Conservation (phyloP, 768 basidiomycete species). For the Termitomyces sp. region DNA sequence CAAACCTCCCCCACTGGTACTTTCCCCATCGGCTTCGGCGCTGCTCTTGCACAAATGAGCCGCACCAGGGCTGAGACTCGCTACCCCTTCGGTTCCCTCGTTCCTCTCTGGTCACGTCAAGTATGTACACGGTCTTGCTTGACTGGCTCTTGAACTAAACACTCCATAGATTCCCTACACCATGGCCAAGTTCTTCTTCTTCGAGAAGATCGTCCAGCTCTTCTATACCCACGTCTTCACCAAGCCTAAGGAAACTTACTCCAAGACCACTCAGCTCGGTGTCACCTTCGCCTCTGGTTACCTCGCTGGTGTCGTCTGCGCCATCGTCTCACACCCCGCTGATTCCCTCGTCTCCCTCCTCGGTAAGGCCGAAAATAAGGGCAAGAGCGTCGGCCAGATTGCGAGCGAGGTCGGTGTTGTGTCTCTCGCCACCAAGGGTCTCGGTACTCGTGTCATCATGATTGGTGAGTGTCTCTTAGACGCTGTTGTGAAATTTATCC, state of each 20-base stretch:
- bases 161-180: slow-evolving; percentile 83
- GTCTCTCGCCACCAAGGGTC: slow-evolving; percentile 74
- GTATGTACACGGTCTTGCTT: slow-evolving; percentile 26
- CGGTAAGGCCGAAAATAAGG: slow-evolving; percentile 84
- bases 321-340: slow-evolving; percentile 94
- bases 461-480: slow-evolving; percentile 45
- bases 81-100: slow-evolving; percentile 80
- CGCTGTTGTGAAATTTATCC: neutral
- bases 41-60: slow-evolving; percentile 69
- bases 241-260: slow-evolving; percentile 69
- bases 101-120: slow-evolving; percentile 86
- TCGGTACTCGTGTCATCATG: slow-evolving; percentile 84
- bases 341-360: slow-evolving; percentile 91
- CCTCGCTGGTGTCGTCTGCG: slow-evolving; percentile 93
- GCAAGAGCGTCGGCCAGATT: slow-evolving; percentile 69
- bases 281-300: slow-evolving; percentile 90
- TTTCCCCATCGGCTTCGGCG: slow-evolving; percentile 71
- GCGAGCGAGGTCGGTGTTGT: slow-evolving; percentile 63
- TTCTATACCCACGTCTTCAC: slow-evolving; percentile 89
- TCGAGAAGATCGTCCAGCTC: slow-evolving; percentile 79
- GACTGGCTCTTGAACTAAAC: neutral
- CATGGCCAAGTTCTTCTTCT: slow-evolving; percentile 99
- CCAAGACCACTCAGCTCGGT: slow-evolving; percentile 81
- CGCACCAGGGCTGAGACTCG: slow-evolving; percentile 63
- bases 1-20: slow-evolving; percentile 72